Base-by-base conservation (phyloP, 1,139 yeast genomes). In the Candida neerlandica region DNA sequence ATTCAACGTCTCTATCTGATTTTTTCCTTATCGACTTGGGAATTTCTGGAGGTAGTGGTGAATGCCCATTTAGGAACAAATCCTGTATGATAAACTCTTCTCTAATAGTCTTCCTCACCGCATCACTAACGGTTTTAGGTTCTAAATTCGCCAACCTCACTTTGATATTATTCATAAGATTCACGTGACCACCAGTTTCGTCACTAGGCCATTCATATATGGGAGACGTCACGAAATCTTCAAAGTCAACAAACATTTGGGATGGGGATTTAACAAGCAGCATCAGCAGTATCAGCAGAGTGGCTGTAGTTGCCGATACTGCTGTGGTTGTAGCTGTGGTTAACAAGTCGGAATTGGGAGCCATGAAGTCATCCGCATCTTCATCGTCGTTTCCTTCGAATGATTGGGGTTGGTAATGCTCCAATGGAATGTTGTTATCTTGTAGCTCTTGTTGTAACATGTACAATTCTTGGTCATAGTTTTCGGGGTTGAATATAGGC, bases 1-100 rank as follows among this genome's bases (percentile, higher is more conserved):
- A 73, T 16, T 51, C 58, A 14, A 55, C 58, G 42, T 49, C 65
- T 18, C 55, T 56, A 38, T 58, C 64, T 2, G 46, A 45, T 35
- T 65, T 63, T 35, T 62, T 59, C 47, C 67, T 51, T 44, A 67
- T 58, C 39, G 58, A 55, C 32, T 55, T 53, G 26, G 53, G 53
- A 12, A 51, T 45, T 43, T 42, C 50, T 14, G 51, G 50, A 11
- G 51, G 47, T 16, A 51, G 46, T 15, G 51, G 49, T 23, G 49
- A 45, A 16, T 48, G 43, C 2, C 57, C 56, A 30, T 33, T 45
- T 10, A 56, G 46, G 29, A 56, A 54, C 37, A 50, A 37, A 43
- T 55, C 57, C 37, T 56, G 59, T 32, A 55, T 46, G 18, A 48
- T 42, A 44, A 63, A 58, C 49, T 63, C 66, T 7, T 55, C 58